Evolutionary conservation across 768 basidiomycete species (phyloP), one percentile per base, ranked within the genome.

Genomic region (Leccinum fibrillosum): DNA sequence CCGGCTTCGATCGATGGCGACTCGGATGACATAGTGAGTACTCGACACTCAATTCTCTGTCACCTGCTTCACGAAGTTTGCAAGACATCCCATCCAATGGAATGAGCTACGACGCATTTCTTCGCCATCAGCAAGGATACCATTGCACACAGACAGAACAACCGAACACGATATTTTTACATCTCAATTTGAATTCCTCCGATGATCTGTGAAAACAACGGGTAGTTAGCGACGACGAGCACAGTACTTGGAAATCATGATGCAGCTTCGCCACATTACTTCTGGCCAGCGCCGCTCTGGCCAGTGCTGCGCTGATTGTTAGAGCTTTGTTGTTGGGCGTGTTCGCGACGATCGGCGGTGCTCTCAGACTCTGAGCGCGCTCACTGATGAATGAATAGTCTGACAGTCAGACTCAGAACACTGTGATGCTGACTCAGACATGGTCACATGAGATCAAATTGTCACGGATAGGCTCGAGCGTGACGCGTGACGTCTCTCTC

Each of bases 291-390:
- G 42, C 37, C 21, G 9, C 34, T 42, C 7, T 34, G 15, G 10
- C 47, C 19, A 19, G 23, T 23, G 6, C 30, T 30, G 12, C 13
- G 9, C 19, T 19, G 49, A 12, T n/a, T 4, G n/a, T n/a, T 39
- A 5, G 61, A 60, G 4, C 25, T 35, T 32, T 42, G 39, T 42
- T 42, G 9, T n/a, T 53, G 51, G 17, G 52, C 19, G 1, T 60
- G 0, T 8, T 55, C 55, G 34, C 55, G 47, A 26, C 52, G 54
- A 7, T 62, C 61, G 4, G 59, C 59, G 4, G 55, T 23, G 19
- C n/a, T n/a, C n/a, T n/a, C n/a, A n/a, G n/a, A n/a, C 55, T 61
- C 49, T 62, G 59, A 1, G 39, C 54, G 9, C 58, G 58, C 3
- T 32, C 23, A 25, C 25, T 25, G 25, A 25, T 25, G 25, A 25